phyloP scores from a whole-genome alignment of 306 rosid species.

The Vigna angularis region DNA sequence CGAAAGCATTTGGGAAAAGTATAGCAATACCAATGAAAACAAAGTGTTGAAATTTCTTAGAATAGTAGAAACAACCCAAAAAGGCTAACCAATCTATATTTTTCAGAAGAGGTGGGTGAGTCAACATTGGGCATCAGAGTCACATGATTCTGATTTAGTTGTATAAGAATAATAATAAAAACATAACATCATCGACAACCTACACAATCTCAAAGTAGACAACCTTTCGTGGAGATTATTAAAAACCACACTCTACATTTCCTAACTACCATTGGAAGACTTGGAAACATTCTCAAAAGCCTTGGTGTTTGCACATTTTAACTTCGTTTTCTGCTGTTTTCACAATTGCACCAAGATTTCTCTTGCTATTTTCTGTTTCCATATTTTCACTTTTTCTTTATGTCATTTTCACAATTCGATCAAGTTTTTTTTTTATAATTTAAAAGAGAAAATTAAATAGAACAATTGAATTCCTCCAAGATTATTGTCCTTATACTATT shows the following conservation, averaged over 20 bases:
- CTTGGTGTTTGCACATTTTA: not conserved
- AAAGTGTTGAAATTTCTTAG: not conserved
- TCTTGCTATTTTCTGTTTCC: no score
- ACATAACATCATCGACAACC: not conserved
- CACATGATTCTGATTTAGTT: conserved; percentile 14
- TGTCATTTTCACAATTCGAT: no score
- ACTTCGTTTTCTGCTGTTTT: not conserved
- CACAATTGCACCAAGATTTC: no score
- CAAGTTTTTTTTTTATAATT: no score
- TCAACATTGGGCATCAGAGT: not conserved
- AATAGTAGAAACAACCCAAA: not conserved
- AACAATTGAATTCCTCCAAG: no score
- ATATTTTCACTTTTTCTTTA: no score
- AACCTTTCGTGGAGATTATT: conserved; percentile 15
- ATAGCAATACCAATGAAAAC: not conserved
- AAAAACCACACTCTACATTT: not conserved
- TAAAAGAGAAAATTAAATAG: no score
- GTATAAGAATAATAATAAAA: not conserved
- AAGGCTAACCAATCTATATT: not conserved
- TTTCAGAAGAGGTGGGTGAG: not conserved
- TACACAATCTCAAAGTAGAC: not conserved
- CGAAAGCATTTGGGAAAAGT: not conserved
- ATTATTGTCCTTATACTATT: no score
- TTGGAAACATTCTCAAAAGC: conserved; percentile 9
- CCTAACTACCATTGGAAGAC: not conserved